Evolutionary conservation across 495 filamentous ascomycete species (phyloP).

Genomic region (Peziza echinospora): DNA sequence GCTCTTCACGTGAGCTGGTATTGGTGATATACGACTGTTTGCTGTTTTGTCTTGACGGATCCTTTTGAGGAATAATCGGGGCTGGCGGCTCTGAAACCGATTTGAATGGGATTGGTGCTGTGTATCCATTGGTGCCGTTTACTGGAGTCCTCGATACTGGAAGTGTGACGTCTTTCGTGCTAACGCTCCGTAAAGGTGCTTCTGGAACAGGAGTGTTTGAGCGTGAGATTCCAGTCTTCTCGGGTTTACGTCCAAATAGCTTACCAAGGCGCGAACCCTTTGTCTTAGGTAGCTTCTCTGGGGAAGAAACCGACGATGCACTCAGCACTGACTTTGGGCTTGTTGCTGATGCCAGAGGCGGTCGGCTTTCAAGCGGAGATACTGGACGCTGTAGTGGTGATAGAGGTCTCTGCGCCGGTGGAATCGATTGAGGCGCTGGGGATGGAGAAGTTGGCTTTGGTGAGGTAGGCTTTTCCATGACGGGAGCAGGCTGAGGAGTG

Average conservation of each 20-base stretch:
- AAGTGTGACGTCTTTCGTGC: neutral
- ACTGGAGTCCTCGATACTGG: neutral
- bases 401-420: neutral
- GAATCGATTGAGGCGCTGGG: neutral
- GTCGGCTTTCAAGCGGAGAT: neutral
- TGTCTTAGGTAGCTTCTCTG: neutral
- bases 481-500: no score
- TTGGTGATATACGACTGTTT: constrained; percentile 30
- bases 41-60: constrained; percentile 27
- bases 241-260: neutral
- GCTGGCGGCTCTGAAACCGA: neutral
- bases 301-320: neutral
- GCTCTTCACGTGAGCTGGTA: constrained; percentile 38
- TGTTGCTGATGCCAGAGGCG: neutral
- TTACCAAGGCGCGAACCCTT: neutral
- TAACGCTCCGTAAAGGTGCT: neutral
- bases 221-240: neutral
- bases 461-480: no score
- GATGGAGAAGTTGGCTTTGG: no score
- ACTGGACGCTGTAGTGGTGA: neutral
- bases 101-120: neutral
- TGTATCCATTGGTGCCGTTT: neutral
- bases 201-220: neutral
- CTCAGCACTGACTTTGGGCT: neutral
- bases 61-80: neutral